Conservation (phyloP, 2,329 filamentous ascomycete species). For the Trichoderma atroviride region DNA sequence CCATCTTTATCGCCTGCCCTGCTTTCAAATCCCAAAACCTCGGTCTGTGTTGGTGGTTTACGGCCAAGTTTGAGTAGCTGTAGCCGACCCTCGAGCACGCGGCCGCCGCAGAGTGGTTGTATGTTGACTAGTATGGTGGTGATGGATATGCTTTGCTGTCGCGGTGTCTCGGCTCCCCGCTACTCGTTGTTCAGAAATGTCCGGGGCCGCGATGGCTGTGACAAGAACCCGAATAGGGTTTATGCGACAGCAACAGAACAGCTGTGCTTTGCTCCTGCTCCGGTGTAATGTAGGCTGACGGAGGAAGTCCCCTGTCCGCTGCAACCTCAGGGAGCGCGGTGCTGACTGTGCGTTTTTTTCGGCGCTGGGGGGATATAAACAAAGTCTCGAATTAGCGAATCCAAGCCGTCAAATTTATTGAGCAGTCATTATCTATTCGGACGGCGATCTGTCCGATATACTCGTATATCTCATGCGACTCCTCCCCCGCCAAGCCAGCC, state of each 20-base stretch:
- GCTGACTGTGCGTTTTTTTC: background rate
- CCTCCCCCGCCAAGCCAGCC: background rate
- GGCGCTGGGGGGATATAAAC: background rate
- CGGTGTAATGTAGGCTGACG: background rate
- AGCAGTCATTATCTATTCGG: background rate
- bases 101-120: background rate
- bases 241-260: background rate
- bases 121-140: background rate
- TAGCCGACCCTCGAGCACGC: background rate
- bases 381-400: background rate
- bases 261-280: background rate
- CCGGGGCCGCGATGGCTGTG: background rate
- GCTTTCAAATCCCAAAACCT: background rate
- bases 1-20: slow-evolving; percentile 16
- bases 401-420: background rate
- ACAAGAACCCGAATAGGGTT: background rate
- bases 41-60: background rate
- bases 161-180: background rate
- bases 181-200: background rate
- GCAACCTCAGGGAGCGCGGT: background rate
- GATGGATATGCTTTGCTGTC: background rate
- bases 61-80: background rate
- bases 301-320: background rate
- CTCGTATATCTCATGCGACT: background rate
- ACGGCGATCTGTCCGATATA: slow-evolving; percentile 1